Percentiles rank a stretch among this genome's conserved stretches.
Evolutionary conservation across 768 basidiomycete species (phyloP).

Genomic region (Lentinula sp.): DNA sequence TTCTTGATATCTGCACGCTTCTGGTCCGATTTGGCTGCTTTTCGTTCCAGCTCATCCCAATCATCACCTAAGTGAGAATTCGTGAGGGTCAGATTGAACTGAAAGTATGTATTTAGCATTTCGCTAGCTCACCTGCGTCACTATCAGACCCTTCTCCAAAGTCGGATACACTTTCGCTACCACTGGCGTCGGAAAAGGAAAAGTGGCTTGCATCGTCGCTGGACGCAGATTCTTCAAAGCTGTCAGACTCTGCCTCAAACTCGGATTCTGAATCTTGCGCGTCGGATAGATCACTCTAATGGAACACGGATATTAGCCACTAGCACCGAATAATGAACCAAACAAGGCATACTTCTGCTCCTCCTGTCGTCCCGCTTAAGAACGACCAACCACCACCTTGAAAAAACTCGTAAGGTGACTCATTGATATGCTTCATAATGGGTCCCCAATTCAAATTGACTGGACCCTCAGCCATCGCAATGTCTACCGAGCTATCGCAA

Average conservation of each 20-base stretch:
- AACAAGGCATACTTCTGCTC: constrained; percentile 52
- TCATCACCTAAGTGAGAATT: constrained; percentile 59
- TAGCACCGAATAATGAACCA: not conserved
- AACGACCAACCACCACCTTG: constrained; percentile 94
- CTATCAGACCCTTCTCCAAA: constrained; percentile 52
- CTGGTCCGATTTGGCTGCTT: constrained; percentile 69
- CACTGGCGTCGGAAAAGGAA: constrained; percentile 56
- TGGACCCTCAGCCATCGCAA: constrained; percentile 90
- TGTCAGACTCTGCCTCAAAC: constrained; percentile 46
- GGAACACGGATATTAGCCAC: not conserved
- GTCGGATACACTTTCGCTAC: constrained; percentile 64
- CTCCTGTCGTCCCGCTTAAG: constrained; percentile 64
- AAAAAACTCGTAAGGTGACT: constrained; percentile 94
- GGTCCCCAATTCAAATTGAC: constrained; percentile 98
- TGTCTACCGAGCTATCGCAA: constrained; percentile 80
- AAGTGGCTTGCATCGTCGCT: constrained; percentile 62
- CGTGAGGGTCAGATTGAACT: not conserved
- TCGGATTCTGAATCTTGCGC: constrained; percentile 49
- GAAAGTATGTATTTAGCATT: constrained; percentile 15
- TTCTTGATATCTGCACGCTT: constrained; percentile 20
- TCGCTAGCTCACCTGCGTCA: constrained; percentile 40
- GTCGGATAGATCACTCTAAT: constrained; percentile 34
- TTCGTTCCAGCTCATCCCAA: constrained; percentile 93
- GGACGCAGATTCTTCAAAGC: constrained; percentile 45
- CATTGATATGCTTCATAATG: constrained; percentile 98